A percentile compares a stretch with the other conserved stretches of the same genome.
These are phyloP conservation scores for Diaporthe australafricana DNA, from an alignment of 2,329 filamentous ascomycete genomes.

Conservation along the genomic window DNA sequence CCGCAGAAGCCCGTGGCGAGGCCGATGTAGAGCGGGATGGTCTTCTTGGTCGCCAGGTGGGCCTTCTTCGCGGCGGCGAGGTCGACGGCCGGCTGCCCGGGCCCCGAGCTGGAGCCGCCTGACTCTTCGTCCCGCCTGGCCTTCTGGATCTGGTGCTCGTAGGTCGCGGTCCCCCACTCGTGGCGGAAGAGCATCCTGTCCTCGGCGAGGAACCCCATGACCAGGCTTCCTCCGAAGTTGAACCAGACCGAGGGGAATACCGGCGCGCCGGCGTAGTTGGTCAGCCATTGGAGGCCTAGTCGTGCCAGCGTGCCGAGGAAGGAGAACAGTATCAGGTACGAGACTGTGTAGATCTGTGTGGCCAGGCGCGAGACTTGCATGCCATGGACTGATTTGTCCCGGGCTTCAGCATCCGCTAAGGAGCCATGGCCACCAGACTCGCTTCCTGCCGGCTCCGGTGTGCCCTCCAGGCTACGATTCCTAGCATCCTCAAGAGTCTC, in stretches of 20 bases:
- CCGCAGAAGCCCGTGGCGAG: slow-evolving; percentile 78
- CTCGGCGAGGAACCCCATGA: slow-evolving; percentile 89
- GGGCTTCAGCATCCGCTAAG: not conserved
- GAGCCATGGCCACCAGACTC: not conserved
- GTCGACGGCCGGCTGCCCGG: slow-evolving; percentile 44
- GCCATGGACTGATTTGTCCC: slow-evolving; percentile 3
- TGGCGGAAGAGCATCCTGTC: slow-evolving; percentile 80
- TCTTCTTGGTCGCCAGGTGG: slow-evolving; percentile 79
- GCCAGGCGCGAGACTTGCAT: slow-evolving; percentile 58
- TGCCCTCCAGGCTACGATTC: slow-evolving; percentile 41
- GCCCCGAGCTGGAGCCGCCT: slow-evolving; percentile 40
- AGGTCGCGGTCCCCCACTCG: slow-evolving; percentile 67
- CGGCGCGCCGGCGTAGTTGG: slow-evolving; percentile 82
- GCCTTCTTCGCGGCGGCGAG: slow-evolving; percentile 63
- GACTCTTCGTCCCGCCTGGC: slow-evolving; percentile 54
- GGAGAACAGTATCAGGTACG: slow-evolving; percentile 87
- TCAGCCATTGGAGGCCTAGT: slow-evolving; percentile 82
- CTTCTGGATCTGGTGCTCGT: slow-evolving; percentile 50
- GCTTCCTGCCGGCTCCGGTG: slow-evolving; percentile 19
- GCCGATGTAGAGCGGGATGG: slow-evolving; percentile 86
- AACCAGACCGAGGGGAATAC: slow-evolving; percentile 86
- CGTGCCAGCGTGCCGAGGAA: slow-evolving; percentile 86
- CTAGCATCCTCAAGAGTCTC: slow-evolving; percentile 51
- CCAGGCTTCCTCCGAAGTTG: slow-evolving; percentile 82
- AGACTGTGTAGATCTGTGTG: slow-evolving; percentile 77